Evolutionary conservation across 306 rosid species (phyloP).

Genomic region (Vicia faba): DNA sequence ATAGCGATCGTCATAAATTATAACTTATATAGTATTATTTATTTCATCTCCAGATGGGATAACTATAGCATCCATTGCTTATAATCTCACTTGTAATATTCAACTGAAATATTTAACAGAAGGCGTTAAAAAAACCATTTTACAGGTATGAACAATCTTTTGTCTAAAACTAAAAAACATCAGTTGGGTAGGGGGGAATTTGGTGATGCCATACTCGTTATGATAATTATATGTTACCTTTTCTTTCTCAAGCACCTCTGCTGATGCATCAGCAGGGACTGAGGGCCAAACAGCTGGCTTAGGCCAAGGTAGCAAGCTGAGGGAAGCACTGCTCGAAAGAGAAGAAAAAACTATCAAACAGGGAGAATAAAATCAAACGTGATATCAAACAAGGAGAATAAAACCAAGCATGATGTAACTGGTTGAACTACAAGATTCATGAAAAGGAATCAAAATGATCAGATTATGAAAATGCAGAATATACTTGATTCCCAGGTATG

Average conservation of each 20-base stretch:
- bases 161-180: constrained; percentile 5
- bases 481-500: constrained; percentile 21
- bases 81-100: constrained; percentile 8
- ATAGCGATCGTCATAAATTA: not conserved
- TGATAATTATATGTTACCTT: constrained; percentile 56
- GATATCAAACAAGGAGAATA: constrained; percentile 17
- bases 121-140: constrained; percentile 7
- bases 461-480: constrained; percentile 30
- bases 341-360: constrained; percentile 30
- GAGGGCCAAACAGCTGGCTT: constrained; percentile 92
- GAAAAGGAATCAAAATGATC: constrained; percentile 26
- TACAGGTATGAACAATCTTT: not conserved
- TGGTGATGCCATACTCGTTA: constrained; percentile 19
- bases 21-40: not conserved
- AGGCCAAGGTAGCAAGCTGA: constrained; percentile 99
- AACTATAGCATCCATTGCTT: constrained; percentile 23
- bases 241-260: constrained; percentile 87
- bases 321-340: constrained; percentile 72
- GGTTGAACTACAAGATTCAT: constrained; percentile 25
- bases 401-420: constrained; percentile 26
- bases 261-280: constrained; percentile 81
- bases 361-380: constrained; percentile 19
- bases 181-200: constrained; percentile 2
- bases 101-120: constrained; percentile 22
- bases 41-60: not conserved